phyloP scores from a whole-genome alignment of 2,329 filamentous ascomycete species.

The Fulvia fulva region DNA sequence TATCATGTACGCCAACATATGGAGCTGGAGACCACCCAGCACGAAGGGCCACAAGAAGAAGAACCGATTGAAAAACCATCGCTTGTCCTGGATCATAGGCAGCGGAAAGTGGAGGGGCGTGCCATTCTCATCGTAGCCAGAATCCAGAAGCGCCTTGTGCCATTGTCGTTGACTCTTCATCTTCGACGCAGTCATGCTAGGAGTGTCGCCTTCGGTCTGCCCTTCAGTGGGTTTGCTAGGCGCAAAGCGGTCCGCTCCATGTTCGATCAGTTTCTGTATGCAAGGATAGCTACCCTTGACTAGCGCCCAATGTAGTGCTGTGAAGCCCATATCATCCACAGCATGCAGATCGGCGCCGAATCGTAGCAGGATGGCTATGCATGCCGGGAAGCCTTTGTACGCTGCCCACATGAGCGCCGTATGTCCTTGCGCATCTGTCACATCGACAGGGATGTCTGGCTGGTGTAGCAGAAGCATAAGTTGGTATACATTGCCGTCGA shows the following conservation, averaged over 20 bases:
- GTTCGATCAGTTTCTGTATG: slow-evolving; percentile 91
- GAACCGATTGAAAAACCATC: slow-evolving; percentile 75
- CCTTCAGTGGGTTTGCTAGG: slow-evolving; percentile 58
- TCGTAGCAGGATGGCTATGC: slow-evolving; percentile 84
- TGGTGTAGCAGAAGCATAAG: slow-evolving; percentile 88
- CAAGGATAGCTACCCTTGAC: slow-evolving; percentile 88
- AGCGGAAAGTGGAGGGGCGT: slow-evolving; percentile 71
- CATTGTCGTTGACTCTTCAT: slow-evolving; percentile 82
- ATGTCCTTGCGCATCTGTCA: slow-evolving; percentile 83
- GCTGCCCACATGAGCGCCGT: slow-evolving; percentile 98
- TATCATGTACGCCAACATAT: slow-evolving; percentile 68
- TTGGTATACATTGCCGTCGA: slow-evolving; percentile 91
- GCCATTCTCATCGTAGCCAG: slow-evolving; percentile 76
- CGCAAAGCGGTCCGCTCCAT: slow-evolving; percentile 88
- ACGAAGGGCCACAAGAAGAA: slow-evolving; percentile 86
- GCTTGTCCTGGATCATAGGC: slow-evolving; percentile 70
- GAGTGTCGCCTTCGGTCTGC: slow-evolving; percentile 73
- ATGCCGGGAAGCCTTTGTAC: slow-evolving; percentile 92
- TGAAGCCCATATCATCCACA: slow-evolving; percentile 87
- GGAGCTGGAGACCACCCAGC: slow-evolving; percentile 66
- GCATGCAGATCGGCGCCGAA: slow-evolving; percentile 95
- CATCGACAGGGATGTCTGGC: slow-evolving; percentile 82
- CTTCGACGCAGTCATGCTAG: slow-evolving; percentile 76
- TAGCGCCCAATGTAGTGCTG: slow-evolving; percentile 90
- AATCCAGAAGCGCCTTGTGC: slow-evolving; percentile 77